Evolutionary conservation across 2,329 filamentous ascomycete genomes (phyloP), one percentile per base, ranked within the genome.

Genomic region (Talaromyces sp.): DNA sequence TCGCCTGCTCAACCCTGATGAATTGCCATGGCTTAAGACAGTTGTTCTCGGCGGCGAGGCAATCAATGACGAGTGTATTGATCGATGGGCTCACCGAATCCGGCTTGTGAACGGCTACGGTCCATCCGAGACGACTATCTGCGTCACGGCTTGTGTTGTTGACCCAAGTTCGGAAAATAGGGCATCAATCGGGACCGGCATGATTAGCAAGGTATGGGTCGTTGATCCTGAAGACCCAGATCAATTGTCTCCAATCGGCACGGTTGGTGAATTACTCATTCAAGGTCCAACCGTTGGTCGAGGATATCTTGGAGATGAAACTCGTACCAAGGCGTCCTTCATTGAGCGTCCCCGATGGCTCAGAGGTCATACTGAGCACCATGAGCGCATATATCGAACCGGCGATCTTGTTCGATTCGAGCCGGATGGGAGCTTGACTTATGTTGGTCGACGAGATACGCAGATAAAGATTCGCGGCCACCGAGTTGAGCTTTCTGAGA

Each of bases 201-300:
- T 56, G 64, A 73, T 13, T 41, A 53, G 3, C 73, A 79, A 8
- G 71, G 70, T 9, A 70, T 59, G 80, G 80, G 3, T 80, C 80
- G 64, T 55, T 81, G 40, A 66, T 78, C 4, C 67, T 80, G 11
- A 76, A 79, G 62, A 78, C 0, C 50, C 39, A 19, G 74, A 76
- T 39, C 70, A 81, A 2, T 60, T 79, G 19, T 67, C 72, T 1
- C 76, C 77, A 0, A 73, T 79, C 7, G 75, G 75, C 8, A 72
- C 70, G 56, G 62, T 67, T 50, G 70, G 70, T 7, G 70, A 73
- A 56, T 64, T 73, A 2, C 73, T 73, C 70, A 66, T 80, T 1
- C 77, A 80, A 59, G 73, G 74, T 0, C 58, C 66, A 43, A 63
- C 70, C n/a, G 58, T 75, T 39, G 78, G 72, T 2, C 69, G 71